Evolutionary conservation across 129 eudicot species (phyloP).

Genomic region (Solidago caesia): DNA sequence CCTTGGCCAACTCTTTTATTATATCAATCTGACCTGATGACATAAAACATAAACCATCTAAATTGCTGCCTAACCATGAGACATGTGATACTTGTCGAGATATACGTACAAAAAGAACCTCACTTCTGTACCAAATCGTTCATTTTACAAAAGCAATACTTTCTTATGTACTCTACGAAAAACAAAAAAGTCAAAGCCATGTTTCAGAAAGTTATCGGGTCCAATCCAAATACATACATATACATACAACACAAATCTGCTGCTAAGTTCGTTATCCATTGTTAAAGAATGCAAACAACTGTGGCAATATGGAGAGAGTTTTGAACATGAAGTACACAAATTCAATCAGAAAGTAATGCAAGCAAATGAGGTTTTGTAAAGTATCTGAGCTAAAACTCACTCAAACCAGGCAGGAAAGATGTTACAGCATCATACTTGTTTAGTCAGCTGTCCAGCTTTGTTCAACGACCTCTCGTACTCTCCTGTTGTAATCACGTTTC

Average conservation of each 20-base stretch:
- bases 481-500: conserved; percentile 61
- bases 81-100: neutral
- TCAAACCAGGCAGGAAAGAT: conserved; percentile 22
- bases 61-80: neutral
- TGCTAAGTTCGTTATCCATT: neutral
- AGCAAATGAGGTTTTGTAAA: neutral
- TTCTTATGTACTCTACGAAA: neutral
- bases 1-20: no score
- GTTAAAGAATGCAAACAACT: conserved; percentile 2
- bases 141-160: neutral
- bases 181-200: neutral
- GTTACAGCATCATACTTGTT: conserved; percentile 16
- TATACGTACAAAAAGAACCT: neutral
- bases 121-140: neutral
- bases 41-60: no score
- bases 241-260: neutral
- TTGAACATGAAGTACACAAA: neutral
- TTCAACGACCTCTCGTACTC: conserved; percentile 60
- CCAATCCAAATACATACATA: neutral
- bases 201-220: neutral
- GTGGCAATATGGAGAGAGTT: neutral
- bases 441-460: conserved; percentile 58
- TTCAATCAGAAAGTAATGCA: neutral
- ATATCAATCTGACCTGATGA: no score
- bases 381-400: conserved; percentile 21